Conservation (phyloP, 2,329 filamentous ascomycete species). For the Colletotrichum sp. region DNA sequence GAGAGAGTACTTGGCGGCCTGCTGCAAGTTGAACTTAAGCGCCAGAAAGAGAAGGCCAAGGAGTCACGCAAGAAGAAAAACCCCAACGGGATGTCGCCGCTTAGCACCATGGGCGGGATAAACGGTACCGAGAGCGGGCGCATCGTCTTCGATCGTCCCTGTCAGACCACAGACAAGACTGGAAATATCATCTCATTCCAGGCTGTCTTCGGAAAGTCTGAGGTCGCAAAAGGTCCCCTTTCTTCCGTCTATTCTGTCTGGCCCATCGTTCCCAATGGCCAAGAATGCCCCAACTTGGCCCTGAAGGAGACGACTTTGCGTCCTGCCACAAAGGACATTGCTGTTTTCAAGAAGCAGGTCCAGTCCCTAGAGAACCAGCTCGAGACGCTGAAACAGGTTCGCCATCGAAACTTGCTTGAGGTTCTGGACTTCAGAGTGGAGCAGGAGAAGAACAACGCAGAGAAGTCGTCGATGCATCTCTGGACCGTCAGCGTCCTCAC, state of each 20-base stretch:
- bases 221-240: slow-evolving; percentile 68
- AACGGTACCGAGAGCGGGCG: slow-evolving; percentile 34
- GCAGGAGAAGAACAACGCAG: slow-evolving; percentile 48
- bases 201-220: slow-evolving; percentile 71
- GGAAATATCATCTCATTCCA: slow-evolving; percentile 72
- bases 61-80: slow-evolving; percentile 69
- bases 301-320: slow-evolving; percentile 74
- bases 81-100: slow-evolving; percentile 44
- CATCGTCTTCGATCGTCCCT: slow-evolving; percentile 71
- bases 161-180: slow-evolving; percentile 65
- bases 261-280: slow-evolving; percentile 63
- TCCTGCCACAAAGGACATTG: slow-evolving; percentile 60
- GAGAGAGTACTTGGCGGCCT: slow-evolving; percentile 73
- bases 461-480: slow-evolving; percentile 33
- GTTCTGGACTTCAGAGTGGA: slow-evolving; percentile 85
- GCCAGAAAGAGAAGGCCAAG: slow-evolving; percentile 68
- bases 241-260: slow-evolving; percentile 76
- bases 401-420: slow-evolving; percentile 78
- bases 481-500: slow-evolving; percentile 81
- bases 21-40: slow-evolving; percentile 74
- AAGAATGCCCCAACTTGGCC: slow-evolving; percentile 68
- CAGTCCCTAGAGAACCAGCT: slow-evolving; percentile 79
- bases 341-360: slow-evolving; percentile 76
- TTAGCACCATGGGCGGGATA: slow-evolving; percentile 35
- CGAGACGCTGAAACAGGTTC: slow-evolving; percentile 74